A percentile compares a stretch with the other conserved stretches of the same genome.
phyloP scores from a whole-genome alignment of 768 basidiomycete species.

The Termitomyces sp. region DNA sequence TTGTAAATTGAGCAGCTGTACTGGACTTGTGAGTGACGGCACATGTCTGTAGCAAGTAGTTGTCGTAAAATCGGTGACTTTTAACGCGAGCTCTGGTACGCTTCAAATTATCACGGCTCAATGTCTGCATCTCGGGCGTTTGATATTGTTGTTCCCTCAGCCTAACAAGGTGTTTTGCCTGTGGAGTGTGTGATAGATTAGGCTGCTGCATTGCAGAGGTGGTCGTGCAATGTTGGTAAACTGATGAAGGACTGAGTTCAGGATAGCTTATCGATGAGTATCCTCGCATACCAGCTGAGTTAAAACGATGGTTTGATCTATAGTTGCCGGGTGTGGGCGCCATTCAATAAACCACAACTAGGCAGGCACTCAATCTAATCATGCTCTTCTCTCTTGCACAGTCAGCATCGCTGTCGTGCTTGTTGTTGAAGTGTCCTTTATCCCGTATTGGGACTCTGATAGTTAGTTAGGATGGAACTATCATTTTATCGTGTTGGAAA shows the following conservation, averaged over 20 bases:
- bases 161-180: too few relatives aligned
- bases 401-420: too few relatives aligned
- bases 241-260: not conserved
- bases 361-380: too few relatives aligned
- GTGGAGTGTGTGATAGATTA: not conserved
- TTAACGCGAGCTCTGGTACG: not conserved
- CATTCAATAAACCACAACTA: too few relatives aligned
- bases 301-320: too few relatives aligned
- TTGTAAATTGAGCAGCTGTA: not conserved
- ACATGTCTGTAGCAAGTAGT: not conserved
- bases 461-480: too few relatives aligned
- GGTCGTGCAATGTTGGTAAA: not conserved
- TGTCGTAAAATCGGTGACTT: not conserved
- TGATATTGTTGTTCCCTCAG: fast-evolving
- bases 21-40: not conserved
- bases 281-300: not conserved
- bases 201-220: not conserved
- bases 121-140: not conserved
- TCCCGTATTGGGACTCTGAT: too few relatives aligned
- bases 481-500: not conserved
- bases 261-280: not conserved
- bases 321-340: too few relatives aligned
- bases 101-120: not conserved
- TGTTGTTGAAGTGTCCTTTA: too few relatives aligned
- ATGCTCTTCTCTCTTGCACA: too few relatives aligned